Base-by-base conservation (phyloP, 176 grass and related monocot genomes). In the Typha latifolia region DNA sequence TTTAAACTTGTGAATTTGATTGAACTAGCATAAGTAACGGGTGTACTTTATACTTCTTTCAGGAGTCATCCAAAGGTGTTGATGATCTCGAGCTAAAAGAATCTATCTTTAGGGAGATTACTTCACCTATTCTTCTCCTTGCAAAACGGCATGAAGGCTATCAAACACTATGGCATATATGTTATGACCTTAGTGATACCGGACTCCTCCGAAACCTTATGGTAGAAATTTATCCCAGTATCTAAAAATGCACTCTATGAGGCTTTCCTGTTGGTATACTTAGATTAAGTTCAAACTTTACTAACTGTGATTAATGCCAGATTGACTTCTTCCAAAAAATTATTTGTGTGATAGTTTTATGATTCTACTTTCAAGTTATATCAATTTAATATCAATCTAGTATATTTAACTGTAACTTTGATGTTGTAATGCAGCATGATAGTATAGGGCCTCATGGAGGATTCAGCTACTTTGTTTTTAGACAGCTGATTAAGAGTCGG, bases 81-180 rank as follows among this genome's bases (percentile, higher is more conserved):
- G 70, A 90, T 20, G 78, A 90, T 79, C 66, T 68, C 22, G 81
- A 87, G 48, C 63, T 89, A 72, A 97, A 90, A 83, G 85, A 86
- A 79, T 89, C 78, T 53, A 90, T 90, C 82, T 84, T 86, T 84
- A 92, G 86, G 82, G 89, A 97, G 62, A 76, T 90, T 71, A 89
- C 69, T 50, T 86, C 84, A 76, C 69, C 94, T 68, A 83, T 97
- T 74, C 80, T 97, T 71, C 77, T 87, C 47, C 86, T 88, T 79
- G 85, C 94, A 49, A 93, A 87, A 87, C 81, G 83, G 3, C 85
- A 97, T 62, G 94, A 91, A 87, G 89, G 85, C 43, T 89, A 93
- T 65, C 83, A 92, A 78, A 92, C 89, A 37, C 82, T 97, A 72
- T 97, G 94, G 94, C 83, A 97, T 67, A 86, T 97, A 67, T 97